These are phyloP conservation scores for Pseudomassariella vexata DNA, from an alignment of 2,329 filamentous ascomycete genomes.

Conservation along the genomic window DNA sequence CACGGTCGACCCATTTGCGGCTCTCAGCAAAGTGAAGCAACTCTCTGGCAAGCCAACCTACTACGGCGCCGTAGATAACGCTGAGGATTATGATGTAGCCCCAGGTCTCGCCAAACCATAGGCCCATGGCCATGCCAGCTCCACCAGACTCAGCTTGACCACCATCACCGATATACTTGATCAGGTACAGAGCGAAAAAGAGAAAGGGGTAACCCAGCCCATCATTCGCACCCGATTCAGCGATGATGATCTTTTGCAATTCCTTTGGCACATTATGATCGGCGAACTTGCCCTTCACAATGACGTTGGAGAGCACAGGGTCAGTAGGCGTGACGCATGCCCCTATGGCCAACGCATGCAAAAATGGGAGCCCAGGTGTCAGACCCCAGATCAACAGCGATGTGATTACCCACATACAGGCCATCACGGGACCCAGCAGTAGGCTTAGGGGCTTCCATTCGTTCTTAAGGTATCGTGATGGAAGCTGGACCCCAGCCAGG, in stretches of 20 bases:
- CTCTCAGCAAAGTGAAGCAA: conserved; percentile 80
- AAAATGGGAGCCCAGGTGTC: conserved; percentile 63
- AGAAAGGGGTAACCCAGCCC: conserved; percentile 85
- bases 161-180: conserved; percentile 64
- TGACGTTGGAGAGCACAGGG: conserved; percentile 79
- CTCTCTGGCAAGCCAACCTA: conserved; percentile 78
- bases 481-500: conserved; percentile 80
- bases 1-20: conserved; percentile 74
- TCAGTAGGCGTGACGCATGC: conserved; percentile 92
- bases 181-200: conserved; percentile 76
- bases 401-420: conserved; percentile 79
- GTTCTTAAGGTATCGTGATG: conserved; percentile 70
- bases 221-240: conserved; percentile 84
- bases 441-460: conserved; percentile 74
- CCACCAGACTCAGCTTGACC: conserved; percentile 52
- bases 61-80: conserved; percentile 66
- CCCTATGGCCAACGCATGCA: conserved; percentile 74
- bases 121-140: conserved; percentile 59
- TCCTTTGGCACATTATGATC: conserved; percentile 82
- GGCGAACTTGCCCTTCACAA: conserved; percentile 90
- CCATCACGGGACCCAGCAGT: conserved; percentile 80
- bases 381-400: conserved; percentile 73
- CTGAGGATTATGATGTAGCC: conserved; percentile 77
- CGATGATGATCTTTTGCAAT: conserved; percentile 74
- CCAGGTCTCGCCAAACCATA: conserved; percentile 86